These are phyloP conservation scores for Lipomyces chichibuensis DNA, from an alignment of 805 yeast species.

Conservation along the genomic window DNA sequence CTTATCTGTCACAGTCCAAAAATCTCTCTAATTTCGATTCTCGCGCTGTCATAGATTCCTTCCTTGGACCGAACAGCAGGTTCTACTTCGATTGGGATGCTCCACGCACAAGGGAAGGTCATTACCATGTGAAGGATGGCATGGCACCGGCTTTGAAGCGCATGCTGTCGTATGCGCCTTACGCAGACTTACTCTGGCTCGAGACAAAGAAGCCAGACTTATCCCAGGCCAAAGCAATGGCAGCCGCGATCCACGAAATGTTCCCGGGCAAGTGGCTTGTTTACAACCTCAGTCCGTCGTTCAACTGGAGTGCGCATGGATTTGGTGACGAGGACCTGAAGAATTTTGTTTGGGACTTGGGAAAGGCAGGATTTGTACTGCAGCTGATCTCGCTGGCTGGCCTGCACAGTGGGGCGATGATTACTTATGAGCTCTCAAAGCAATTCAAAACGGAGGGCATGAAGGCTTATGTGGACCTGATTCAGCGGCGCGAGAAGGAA, in stretches of 20 bases:
- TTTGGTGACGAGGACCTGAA: constrained; percentile 52
- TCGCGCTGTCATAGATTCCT: constrained; percentile 39
- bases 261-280: constrained; percentile 61
- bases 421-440: constrained; percentile 54
- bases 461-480: constrained; percentile 59
- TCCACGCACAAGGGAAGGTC: constrained; percentile 62
- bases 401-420: constrained; percentile 56
- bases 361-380: constrained; percentile 58
- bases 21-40: constrained; percentile 42
- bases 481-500: constrained; percentile 54
- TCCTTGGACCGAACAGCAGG: constrained; percentile 40
- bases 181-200: constrained; percentile 63
- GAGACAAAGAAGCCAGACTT: constrained; percentile 65
- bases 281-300: constrained; percentile 63
- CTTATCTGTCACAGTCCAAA: constrained; percentile 39
- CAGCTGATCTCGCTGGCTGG: constrained; percentile 68
- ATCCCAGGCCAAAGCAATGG: constrained; percentile 54
- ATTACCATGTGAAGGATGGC: constrained; percentile 54
- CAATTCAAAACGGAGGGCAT: constrained; percentile 58
- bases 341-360: constrained; percentile 57
- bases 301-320: constrained; percentile 64
- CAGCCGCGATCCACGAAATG: constrained; percentile 51
- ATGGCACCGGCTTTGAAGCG: constrained; percentile 59
- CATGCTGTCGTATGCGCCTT: constrained; percentile 58
- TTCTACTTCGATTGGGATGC: constrained; percentile 61